Percentiles rank a stretch among this genome's conserved stretches.
Conservation (phyloP, 257 asterid genomes). For the Solanum neorickii region DNA sequence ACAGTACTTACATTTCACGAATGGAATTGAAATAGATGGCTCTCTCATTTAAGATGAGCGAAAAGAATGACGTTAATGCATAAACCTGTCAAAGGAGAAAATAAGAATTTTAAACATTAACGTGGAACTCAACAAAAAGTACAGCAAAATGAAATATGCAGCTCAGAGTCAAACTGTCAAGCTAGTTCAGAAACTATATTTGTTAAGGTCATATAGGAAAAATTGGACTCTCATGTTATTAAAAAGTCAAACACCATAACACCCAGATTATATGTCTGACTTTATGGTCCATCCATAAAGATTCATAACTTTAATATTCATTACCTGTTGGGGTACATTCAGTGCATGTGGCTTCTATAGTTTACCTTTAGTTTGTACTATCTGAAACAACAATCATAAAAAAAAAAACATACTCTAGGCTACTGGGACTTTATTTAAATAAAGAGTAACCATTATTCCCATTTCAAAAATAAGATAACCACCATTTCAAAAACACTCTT, state of each 20-base stretch:
- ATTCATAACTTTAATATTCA: neutral
- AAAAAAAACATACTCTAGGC: neutral
- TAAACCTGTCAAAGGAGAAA: constrained; percentile 52
- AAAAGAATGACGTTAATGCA: constrained; percentile 89
- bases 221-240: neutral
- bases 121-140: neutral
- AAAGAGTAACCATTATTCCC: neutral
- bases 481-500: neutral
- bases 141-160: neutral
- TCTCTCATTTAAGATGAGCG: constrained; percentile 52
- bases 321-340: neutral
- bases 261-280: neutral
- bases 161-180: neutral
- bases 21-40: constrained; percentile 88
- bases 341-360: neutral
- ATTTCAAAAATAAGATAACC: neutral
- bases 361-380: neutral
- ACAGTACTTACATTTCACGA: constrained; percentile 75
- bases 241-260: neutral
- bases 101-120: neutral
- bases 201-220: neutral
- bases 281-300: neutral
- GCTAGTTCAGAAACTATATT: neutral
- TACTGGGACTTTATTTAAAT: neutral
- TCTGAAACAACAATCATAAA: neutral